Evolutionary conservation across 2,329 filamentous ascomycete species (phyloP).

Genomic region (Calycina herbarum): DNA sequence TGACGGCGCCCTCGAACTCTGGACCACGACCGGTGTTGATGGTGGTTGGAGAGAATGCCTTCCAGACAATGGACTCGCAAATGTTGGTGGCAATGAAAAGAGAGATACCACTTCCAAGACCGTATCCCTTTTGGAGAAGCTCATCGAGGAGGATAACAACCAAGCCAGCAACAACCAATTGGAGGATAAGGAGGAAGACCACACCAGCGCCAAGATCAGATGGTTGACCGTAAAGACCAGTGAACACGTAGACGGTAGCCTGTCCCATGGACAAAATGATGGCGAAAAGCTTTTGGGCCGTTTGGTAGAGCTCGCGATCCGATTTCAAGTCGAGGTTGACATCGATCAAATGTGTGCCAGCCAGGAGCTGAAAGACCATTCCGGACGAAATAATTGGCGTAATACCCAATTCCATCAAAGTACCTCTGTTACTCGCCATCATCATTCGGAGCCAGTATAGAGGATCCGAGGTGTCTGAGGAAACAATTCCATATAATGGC

Average conservation of each 20-base stretch:
- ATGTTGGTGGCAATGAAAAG: slow-evolving; percentile 99
- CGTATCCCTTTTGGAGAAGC: slow-evolving; percentile 98
- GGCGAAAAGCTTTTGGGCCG: slow-evolving; percentile 96
- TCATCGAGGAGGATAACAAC: slow-evolving; percentile 99
- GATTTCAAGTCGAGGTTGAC: slow-evolving; percentile 99
- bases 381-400: slow-evolving; percentile 99
- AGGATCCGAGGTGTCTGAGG: slow-evolving; percentile 96
- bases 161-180: slow-evolving; percentile 95
- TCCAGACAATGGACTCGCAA: slow-evolving; percentile 99
- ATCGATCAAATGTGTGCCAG: slow-evolving; percentile 98
- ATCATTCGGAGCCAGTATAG: slow-evolving; percentile 99
- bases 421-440: slow-evolving; percentile 97
- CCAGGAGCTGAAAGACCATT: slow-evolving; percentile 99
- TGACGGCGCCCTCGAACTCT: slow-evolving; percentile 98
- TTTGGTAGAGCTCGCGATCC: slow-evolving; percentile 99
- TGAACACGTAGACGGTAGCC: slow-evolving; percentile 97
- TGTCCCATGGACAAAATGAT: slow-evolving; percentile 98
- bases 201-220: slow-evolving; percentile 96
- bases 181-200: slow-evolving; percentile 96
- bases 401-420: slow-evolving; percentile 93
- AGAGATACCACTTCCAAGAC: slow-evolving; percentile 96
- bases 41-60: slow-evolving; percentile 98
- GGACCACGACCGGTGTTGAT: slow-evolving; percentile 99
- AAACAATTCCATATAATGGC: slow-evolving; percentile 98
- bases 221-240: slow-evolving; percentile 94